Evolutionary conservation across 495 filamentous ascomycete species (phyloP).

Genomic region (Penicillium herquei): DNA sequence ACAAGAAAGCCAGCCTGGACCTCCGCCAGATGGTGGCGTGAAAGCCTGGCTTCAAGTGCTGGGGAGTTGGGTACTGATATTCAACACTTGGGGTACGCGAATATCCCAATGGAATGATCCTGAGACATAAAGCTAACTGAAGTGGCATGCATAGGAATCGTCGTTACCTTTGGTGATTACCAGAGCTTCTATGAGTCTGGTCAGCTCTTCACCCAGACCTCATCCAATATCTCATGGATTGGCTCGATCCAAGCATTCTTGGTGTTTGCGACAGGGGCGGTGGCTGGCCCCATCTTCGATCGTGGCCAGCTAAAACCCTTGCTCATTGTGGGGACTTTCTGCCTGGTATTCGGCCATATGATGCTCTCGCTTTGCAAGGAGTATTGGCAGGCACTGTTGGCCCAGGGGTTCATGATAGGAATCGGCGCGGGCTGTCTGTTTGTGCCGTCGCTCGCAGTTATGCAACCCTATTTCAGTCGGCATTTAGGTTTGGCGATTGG

Average conservation of each 20-base stretch:
- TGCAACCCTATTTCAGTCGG: conserved; percentile 51
- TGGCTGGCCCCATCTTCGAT: conserved; percentile 36
- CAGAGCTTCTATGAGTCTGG: conserved; percentile 3
- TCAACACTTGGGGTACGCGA: conserved; percentile 31
- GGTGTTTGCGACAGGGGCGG: conserved; percentile 27
- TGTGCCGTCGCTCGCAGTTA: conserved; percentile 43
- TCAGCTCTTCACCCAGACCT: neutral
- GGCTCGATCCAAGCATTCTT: conserved; percentile 32
- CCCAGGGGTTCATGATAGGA: conserved; percentile 51
- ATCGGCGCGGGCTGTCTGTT: conserved; percentile 38
- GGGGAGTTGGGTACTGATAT: conserved; percentile 25
- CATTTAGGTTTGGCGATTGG: conserved; percentile 49
- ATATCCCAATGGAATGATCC: neutral
- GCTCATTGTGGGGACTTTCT: neutral
- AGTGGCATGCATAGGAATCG: neutral
- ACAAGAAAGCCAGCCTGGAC: neutral
- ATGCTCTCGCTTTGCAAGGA: conserved; percentile 48
- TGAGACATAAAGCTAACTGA: neutral
- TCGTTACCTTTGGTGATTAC: conserved; percentile 4
- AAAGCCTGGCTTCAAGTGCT: conserved; percentile 28
- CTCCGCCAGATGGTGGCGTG: conserved; percentile 19
- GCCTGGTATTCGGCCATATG: conserved; percentile 31
- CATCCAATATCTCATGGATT: conserved; percentile 19
- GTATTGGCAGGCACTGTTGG: conserved; percentile 58
- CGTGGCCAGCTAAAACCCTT: conserved; percentile 1